Conservation (phyloP, 2,329 filamentous ascomycete species). For the Colletotrichum australisinense region DNA sequence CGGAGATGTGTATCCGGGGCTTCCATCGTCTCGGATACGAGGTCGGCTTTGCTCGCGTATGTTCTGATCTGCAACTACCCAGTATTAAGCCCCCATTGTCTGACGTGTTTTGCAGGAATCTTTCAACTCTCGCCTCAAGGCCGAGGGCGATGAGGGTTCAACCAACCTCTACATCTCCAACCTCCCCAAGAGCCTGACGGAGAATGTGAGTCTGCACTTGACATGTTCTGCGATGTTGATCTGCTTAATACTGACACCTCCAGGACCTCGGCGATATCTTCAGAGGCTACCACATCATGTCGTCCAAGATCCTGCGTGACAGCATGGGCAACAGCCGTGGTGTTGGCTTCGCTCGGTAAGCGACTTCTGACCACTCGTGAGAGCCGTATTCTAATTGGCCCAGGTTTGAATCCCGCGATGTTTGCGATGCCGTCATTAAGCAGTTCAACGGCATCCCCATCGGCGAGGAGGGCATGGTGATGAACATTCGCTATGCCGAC, state of each 20-base stretch:
- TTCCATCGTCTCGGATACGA: constrained; percentile 97
- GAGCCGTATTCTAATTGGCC: constrained; percentile 37
- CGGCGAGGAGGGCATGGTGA: constrained; percentile 82
- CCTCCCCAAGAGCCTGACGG: constrained; percentile 90
- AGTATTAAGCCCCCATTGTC: constrained; percentile 12
- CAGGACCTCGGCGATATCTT: constrained; percentile 84
- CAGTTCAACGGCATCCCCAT: constrained; percentile 85
- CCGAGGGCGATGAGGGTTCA: constrained; percentile 87
- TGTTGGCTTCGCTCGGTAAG: constrained; percentile 95
- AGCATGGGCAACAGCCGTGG: constrained; percentile 92
- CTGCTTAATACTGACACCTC: constrained; percentile 4
- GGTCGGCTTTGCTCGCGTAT: constrained; percentile 93
- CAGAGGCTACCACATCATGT: constrained; percentile 84
- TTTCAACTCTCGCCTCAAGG: constrained; percentile 98
- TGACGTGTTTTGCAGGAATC: constrained; percentile 76
- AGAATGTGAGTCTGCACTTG: constrained; percentile 73
- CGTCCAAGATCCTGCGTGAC: constrained; percentile 94
- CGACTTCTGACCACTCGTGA: constrained; percentile 4
- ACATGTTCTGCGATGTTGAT: not conserved
- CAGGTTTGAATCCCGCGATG: constrained; percentile 89
- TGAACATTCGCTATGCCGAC: constrained; percentile 97
- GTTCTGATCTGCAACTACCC: constrained; percentile 41
- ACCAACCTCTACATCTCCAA: constrained; percentile 99
- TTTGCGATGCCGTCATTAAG: constrained; percentile 90
- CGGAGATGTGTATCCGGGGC: constrained; percentile 94